These are phyloP conservation scores for Venturiaceae sp. DNA, from an alignment of 2,329 filamentous ascomycete species.

Conservation along the genomic window DNA sequence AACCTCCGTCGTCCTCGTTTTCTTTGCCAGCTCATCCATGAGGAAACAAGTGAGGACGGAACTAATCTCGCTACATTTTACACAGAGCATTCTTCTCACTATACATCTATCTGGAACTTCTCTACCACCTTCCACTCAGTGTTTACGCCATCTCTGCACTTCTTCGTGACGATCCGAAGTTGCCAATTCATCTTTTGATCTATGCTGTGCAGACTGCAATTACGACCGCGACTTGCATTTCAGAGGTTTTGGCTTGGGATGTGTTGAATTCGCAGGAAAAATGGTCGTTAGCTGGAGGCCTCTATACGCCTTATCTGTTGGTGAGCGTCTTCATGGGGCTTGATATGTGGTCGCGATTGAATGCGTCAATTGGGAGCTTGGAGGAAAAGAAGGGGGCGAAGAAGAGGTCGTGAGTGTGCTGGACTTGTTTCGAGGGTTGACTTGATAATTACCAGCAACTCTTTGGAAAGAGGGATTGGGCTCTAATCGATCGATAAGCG, in stretches of 20 bases:
- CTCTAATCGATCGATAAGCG: no score
- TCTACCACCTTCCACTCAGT: conserved; percentile 52
- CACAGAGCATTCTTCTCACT: conserved; percentile 44
- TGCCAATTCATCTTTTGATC: conserved; percentile 50
- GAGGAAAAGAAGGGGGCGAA: conserved; percentile 18
- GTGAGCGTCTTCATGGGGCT: conserved; percentile 25
- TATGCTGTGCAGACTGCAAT: conserved; percentile 50
- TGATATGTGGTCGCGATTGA: conserved; percentile 23
- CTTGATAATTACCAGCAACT: no score
- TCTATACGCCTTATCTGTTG: conserved; percentile 27
- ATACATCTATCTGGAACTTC: conserved; percentile 48
- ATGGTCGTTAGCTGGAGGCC: conserved; percentile 17
- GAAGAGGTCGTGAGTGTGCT: conserved; percentile 16
- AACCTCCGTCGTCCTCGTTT: neutral
- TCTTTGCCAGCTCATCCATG: neutral
- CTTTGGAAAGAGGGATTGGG: no score
- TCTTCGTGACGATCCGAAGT: conserved; percentile 41
- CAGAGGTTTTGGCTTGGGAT: conserved; percentile 48
- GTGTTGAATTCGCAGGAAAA: conserved; percentile 20
- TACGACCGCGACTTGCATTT: conserved; percentile 53
- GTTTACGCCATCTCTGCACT: conserved; percentile 51
- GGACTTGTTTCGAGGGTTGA: no score
- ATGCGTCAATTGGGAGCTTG: conserved; percentile 12
- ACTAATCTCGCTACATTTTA: neutral
- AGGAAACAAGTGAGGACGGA: neutral